Evolutionary conservation across 306 rosid genomes (phyloP).

Genomic region (Castanea crenata): DNA sequence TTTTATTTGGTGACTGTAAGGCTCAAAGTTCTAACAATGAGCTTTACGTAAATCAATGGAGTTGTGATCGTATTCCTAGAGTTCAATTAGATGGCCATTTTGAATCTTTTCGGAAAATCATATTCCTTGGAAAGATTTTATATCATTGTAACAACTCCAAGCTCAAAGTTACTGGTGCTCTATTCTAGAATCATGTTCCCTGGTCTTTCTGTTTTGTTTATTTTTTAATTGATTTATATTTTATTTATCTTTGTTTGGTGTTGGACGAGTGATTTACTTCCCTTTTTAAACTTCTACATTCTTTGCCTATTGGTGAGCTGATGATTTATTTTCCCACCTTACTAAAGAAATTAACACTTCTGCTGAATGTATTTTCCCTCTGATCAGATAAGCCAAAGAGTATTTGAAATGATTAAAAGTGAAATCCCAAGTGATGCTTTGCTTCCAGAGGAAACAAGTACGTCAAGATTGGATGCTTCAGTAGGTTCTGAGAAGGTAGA

Average conservation of each 20-base stretch:
- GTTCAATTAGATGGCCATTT: too few relatives aligned
- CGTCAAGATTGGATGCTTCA: constrained; percentile 28
- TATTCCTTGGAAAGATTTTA: not conserved
- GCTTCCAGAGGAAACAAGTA: constrained; percentile 38
- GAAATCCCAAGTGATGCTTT: constrained; percentile 35
- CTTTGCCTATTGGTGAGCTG: not conserved
- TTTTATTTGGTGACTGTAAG: too few relatives aligned
- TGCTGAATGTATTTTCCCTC: constrained; percentile 19
- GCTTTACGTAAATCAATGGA: too few relatives aligned
- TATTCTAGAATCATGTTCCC: not conserved
- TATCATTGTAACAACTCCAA: not conserved
- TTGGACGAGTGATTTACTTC: not conserved
- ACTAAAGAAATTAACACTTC: not conserved
- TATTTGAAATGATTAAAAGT: constrained; percentile 61
- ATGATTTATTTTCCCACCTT: not conserved
- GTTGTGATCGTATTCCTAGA: too few relatives aligned
- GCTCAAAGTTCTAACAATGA: too few relatives aligned
- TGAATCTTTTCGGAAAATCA: not conserved
- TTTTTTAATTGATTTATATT: not conserved
- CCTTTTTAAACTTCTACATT: not conserved
- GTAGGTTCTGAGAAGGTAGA: constrained; percentile 29
- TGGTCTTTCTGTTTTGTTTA: not conserved
- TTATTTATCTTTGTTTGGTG: not conserved
- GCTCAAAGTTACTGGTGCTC: not conserved
- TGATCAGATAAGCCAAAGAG: constrained; percentile 85